Conservation (phyloP, 768 basidiomycete genomes). For the Trametes cingulata region DNA sequence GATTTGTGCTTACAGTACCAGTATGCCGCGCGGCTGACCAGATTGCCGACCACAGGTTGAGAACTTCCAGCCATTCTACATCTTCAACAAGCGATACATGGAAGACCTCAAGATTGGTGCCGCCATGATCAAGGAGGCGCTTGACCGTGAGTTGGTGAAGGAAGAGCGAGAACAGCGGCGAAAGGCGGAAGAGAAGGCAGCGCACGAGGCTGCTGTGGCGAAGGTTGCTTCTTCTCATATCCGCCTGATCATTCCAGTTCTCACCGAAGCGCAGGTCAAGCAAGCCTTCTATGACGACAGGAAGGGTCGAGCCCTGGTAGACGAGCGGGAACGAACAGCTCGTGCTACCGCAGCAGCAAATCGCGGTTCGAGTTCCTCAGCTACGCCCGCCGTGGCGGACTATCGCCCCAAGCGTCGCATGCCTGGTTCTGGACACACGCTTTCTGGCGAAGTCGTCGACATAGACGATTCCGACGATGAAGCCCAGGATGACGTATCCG, state of each 20-base stretch:
- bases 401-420: constrained; percentile 26
- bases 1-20: background rate
- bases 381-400: constrained; percentile 1
- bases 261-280: constrained; percentile 53
- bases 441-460: constrained; percentile 22
- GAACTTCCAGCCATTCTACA: constrained; percentile 74
- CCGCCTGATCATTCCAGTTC: background rate
- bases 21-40: background rate
- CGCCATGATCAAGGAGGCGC: constrained; percentile 61
- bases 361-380: constrained; percentile 9
- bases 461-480: background rate
- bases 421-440: constrained; percentile 41
- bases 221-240: constrained; percentile 43
- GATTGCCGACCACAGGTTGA: constrained; percentile 68
- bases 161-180: constrained; percentile 46
- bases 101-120: constrained; percentile 63
- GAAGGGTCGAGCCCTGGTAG: constrained; percentile 50
- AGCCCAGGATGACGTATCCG: background rate
- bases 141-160: constrained; percentile 53
- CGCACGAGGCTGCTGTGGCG: constrained; percentile 48
- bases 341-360: constrained; percentile 22
- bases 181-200: constrained; percentile 61
- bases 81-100: constrained; percentile 54
- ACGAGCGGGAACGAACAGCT: constrained; percentile 52
- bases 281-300: constrained; percentile 81